phyloP scores from a whole-genome alignment of 805 yeast species.

The Wickerhamomyces alni region DNA sequence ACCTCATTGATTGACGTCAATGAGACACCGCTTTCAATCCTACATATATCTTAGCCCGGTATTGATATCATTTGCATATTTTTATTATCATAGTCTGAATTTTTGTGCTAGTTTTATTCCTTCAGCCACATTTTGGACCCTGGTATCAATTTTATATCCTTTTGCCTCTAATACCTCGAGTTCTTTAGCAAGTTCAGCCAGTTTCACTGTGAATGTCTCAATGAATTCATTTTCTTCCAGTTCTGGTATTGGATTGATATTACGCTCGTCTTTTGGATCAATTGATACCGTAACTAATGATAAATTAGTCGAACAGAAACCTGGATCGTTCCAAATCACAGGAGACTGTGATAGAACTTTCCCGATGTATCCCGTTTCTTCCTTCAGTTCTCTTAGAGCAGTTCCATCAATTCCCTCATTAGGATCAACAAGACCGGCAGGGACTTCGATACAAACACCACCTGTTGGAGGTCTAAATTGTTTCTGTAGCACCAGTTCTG shows the following conservation, averaged over 20 bases:
- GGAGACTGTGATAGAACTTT: slow-evolving; percentile 42
- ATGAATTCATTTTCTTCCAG: slow-evolving; percentile 91
- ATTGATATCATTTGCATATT: not conserved
- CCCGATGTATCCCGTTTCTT: slow-evolving; percentile 92
- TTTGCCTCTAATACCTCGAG: slow-evolving; percentile 46
- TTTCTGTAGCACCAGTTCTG: slow-evolving; percentile 60
- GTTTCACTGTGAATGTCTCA: slow-evolving; percentile 74
- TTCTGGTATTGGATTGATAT: slow-evolving; percentile 62
- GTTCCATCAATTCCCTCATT: slow-evolving; percentile 19
- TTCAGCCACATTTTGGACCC: slow-evolving; percentile 79
- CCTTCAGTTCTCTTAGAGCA: slow-evolving; percentile 52
- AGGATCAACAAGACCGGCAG: slow-evolving; percentile 92
- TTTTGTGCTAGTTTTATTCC: slow-evolving; percentile 60
- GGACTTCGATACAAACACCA: slow-evolving; percentile 86
- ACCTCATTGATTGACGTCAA: not conserved
- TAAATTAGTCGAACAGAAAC: slow-evolving; percentile 85
- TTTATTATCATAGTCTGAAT: slow-evolving; percentile 17
- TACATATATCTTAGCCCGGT: too few relatives aligned
- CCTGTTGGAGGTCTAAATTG: slow-evolving; percentile 92
- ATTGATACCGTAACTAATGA: slow-evolving; percentile 72
- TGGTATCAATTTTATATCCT: slow-evolving; percentile 81
- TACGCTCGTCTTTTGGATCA: slow-evolving; percentile 62
- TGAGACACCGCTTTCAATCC: too few relatives aligned
- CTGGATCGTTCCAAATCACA: slow-evolving; percentile 69
- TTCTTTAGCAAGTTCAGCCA: slow-evolving; percentile 48